Evolutionary conservation across 2,329 filamentous ascomycete species (phyloP).

Genomic region (Basipetospora chlamydospora): DNA sequence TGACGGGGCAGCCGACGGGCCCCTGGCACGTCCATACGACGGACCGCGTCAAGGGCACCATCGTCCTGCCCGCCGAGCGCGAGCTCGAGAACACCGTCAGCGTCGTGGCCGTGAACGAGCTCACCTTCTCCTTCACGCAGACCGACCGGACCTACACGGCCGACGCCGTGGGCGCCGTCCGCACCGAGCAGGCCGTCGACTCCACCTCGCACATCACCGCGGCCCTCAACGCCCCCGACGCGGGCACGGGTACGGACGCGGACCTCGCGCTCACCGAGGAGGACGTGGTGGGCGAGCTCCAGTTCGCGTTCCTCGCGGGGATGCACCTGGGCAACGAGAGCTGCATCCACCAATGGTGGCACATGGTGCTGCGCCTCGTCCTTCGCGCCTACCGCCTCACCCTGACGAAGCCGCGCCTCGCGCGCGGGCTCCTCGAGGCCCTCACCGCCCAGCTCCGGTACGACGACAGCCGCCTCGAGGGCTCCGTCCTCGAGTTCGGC

Average conservation of each 20-base stretch:
- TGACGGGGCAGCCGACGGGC: slow-evolving; percentile 25
- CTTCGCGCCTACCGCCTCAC: slow-evolving; percentile 35
- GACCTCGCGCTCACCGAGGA: slow-evolving; percentile 17
- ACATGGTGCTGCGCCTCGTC: slow-evolving; percentile 34
- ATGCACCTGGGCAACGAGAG: slow-evolving; percentile 42
- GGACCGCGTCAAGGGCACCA: slow-evolving; percentile 33
- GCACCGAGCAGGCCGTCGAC: slow-evolving; percentile 30
- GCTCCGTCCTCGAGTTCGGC: slow-evolving; percentile 24
- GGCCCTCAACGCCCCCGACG: slow-evolving; percentile 18
- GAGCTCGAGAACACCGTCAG: slow-evolving; percentile 23
- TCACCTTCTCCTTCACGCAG: slow-evolving; percentile 33
- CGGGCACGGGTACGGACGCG: no score
- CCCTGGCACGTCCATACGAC: slow-evolving; percentile 40
- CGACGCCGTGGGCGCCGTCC: slow-evolving; percentile 19
- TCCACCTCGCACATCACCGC: slow-evolving; percentile 31
- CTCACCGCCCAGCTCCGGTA: slow-evolving; percentile 42
- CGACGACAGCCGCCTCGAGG: slow-evolving; percentile 32
- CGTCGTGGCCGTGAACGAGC: slow-evolving; percentile 19
- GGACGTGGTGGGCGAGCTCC: slow-evolving; percentile 43
- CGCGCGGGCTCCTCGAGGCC: slow-evolving; percentile 29
- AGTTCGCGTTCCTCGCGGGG: slow-evolving; percentile 44
- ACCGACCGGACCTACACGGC: slow-evolving; percentile 26
- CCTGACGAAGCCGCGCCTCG: slow-evolving; percentile 26
- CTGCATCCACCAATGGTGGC: slow-evolving; percentile 49
- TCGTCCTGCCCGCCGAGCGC: slow-evolving; percentile 21